These are phyloP conservation scores for Penicillium pancosmium DNA, from an alignment of 495 filamentous ascomycete genomes.

Conservation along the genomic window DNA sequence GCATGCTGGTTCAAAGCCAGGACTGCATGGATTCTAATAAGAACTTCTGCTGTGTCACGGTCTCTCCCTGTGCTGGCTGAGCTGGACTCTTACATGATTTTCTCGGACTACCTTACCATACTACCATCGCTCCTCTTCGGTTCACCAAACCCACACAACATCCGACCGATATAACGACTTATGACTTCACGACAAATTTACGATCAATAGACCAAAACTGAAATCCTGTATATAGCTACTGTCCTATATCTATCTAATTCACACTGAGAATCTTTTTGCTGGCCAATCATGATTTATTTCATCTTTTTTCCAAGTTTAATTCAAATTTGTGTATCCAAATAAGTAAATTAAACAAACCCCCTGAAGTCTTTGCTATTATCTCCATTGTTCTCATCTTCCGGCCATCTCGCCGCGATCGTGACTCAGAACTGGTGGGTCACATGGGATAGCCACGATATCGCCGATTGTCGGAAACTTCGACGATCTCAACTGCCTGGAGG, in stretches of 20 bases:
- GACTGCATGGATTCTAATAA: neutral
- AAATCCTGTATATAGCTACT: slow-evolving; percentile 25
- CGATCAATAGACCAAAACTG: slow-evolving; percentile 17
- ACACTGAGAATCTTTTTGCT: slow-evolving; percentile 21
- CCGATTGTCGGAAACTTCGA: neutral
- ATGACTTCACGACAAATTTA: slow-evolving; percentile 23
- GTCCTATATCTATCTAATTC: slow-evolving; percentile 8
- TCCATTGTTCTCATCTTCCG: neutral
- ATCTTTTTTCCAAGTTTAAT: neutral
- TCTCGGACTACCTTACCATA: neutral
- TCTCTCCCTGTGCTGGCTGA: neutral
- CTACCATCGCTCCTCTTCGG: neutral
- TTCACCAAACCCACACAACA: neutral
- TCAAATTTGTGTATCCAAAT: neutral
- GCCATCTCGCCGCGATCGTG: neutral
- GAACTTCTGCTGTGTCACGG: slow-evolving; percentile 1
- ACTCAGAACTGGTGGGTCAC: neutral
- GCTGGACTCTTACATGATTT: neutral
- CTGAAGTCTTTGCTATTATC: neutral
- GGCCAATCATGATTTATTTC: slow-evolving; percentile 10
- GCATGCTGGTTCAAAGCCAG: neutral
- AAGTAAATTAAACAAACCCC: neutral
- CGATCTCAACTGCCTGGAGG: slow-evolving; percentile 1
- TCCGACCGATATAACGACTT: slow-evolving; percentile 17
- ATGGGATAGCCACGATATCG: neutral